A percentile compares a stretch with the other conserved stretches of the same genome.
Conservation (phyloP, 768 basidiomycete species). For the Panaeolus papilionaceus region DNA sequence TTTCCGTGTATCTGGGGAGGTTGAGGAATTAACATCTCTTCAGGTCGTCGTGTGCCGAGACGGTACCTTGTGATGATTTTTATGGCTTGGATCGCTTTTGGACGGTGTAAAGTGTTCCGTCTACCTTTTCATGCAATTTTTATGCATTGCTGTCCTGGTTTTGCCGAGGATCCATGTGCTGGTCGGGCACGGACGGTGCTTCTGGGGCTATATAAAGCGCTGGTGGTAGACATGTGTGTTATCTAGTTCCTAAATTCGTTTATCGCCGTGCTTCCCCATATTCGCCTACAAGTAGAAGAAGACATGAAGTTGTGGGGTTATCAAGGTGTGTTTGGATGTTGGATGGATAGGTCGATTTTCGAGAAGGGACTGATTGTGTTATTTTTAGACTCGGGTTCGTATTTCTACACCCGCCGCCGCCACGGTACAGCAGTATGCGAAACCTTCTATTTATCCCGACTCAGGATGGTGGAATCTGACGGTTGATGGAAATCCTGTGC, state of each 20-base stretch:
- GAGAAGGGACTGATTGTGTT: background rate
- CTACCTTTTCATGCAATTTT: background rate
- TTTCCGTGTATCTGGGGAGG: too few species aligned
- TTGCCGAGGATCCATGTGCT: constrained; percentile 1
- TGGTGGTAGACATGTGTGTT: background rate
- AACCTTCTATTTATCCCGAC: background rate
- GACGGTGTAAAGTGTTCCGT: background rate
- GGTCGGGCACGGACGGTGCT: background rate
- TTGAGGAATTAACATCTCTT: background rate
- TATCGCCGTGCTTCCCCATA: background rate
- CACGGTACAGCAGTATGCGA: background rate
- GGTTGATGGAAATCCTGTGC: background rate
- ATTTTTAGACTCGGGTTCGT: background rate
- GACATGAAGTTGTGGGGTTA: background rate
- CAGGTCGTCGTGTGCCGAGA: background rate
- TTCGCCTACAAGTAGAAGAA: background rate
- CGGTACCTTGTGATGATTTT: background rate
- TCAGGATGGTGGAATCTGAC: constrained; percentile 1
- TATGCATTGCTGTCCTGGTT: background rate
- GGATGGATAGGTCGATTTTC: too few species aligned
- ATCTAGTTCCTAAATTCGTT: background rate
- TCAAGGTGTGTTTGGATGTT: background rate
- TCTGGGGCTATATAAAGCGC: constrained; percentile 4
- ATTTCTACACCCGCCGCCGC: background rate
- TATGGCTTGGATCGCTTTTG: background rate